Evolutionary conservation across 2,329 filamentous ascomycete species (phyloP), one percentile per base, ranked within the genome.

Genomic region (Scytalidium lignicola): DNA sequence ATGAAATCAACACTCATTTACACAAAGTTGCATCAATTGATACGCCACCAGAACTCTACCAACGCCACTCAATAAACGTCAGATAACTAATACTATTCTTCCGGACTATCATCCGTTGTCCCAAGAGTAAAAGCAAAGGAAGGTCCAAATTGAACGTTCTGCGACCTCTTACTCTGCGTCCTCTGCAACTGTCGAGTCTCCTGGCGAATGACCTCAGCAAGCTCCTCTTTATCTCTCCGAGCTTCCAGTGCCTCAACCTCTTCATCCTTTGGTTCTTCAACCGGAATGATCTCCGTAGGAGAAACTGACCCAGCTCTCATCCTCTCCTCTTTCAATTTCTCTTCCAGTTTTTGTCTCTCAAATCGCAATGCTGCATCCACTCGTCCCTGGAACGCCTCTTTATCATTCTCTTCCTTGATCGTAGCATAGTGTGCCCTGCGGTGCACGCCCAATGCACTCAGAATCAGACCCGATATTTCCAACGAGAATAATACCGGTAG

Each of bases 401-500:
- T 52, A 47, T 59, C 50, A 4, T 46, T 49, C 41, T 65, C 60
- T 42, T 62, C 61, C 3, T 51, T 57, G 2, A 67, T 20, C 2
- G 57, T 52, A 2, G 65, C 64, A 32, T 58, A 63, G 52, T 66
- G 65, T n/a, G 58, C 63, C 3, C 64, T 48, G 3, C 60, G 48
- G 50, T 60, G 63, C 18, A 66, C 58, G n/a, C 65, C 63, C 17
- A 65, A 29, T 2, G 41, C 55, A 42, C 60, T 59, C 13, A 62
- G 18, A 3, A 50, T 10, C 2, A 62, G 41, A 2, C 53, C 56
- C 1, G 56, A 26, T 3, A 66, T 9, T 29, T 67, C 71, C 63
- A 65, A 71, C 0, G 66, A 48, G 23, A 75, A 74, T 2, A 75
- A 53, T 2, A 74, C 63, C 0, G 72, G 71, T 1, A 75, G 60